Evolutionary conservation across 169 alveolate species (phyloP), one percentile per base, ranked within the genome.

Genomic region (Cryptosporidium bovis): DNA sequence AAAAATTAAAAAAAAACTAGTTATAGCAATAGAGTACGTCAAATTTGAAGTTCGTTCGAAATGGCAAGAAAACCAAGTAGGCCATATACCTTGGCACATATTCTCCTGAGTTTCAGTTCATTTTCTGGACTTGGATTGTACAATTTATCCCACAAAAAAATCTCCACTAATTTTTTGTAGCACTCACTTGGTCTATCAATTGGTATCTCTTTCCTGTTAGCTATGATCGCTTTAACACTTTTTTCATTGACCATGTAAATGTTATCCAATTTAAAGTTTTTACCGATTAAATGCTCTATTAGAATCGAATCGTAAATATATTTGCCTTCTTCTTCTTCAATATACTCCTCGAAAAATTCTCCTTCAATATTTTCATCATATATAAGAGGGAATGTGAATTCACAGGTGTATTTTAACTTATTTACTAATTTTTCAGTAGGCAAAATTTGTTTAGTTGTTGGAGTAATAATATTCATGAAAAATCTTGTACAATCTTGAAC

Each of bases 141-240:
- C 20, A 3, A 4, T 53, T 53, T 53, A 16, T n/a, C 64, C 29
- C 20, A 5, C 64, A 40, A 40, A 40, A 40, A 5, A 51, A 50
- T 16, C 15, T 46, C 29, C 31, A 27, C 40, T 27, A 53, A 16
- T 31, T 55, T 48, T 31, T 31, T 16, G 33, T 34, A 69, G n/a
- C 83, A 69, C 29, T 53, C 13, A 51, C 51, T 33, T 50, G 83
- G 83, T 6, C 83, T 13, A 64, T 69, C 83, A 18, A 69, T 33
- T 20, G 83, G 83, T 50, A 51, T 53, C 3, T 53, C 65, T 12
- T 34, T 53, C 36, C 83, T 69, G 31, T 51, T 69, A 31, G 2
- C 29, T 34, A 36, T 18, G 20, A 69, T 53, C 20, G 44, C 2
- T 33, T 69, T 53, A 16, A 51, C 27, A 12, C 51, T 18, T 12